These are phyloP conservation scores for Mortierella sp. DNA, from an alignment of 371 early-diverging fungal species.

Conservation along the genomic window DNA sequence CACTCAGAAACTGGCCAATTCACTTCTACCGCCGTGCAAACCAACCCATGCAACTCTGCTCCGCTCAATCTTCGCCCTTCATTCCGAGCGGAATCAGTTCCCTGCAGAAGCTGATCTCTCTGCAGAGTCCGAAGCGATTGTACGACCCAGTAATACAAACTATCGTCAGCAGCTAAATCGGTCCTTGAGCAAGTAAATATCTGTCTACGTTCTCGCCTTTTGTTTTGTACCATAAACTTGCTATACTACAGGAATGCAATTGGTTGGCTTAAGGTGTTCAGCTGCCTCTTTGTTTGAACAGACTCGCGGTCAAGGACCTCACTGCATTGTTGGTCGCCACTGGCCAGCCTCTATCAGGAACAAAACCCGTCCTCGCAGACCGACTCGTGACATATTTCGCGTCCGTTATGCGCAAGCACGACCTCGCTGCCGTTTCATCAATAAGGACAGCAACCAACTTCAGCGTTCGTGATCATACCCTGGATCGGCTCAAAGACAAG, in stretches of 20 bases:
- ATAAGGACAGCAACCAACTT: neutral
- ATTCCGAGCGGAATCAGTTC: too few relatives aligned
- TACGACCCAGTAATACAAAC: neutral
- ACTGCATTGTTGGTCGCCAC: slow-evolving; percentile 13
- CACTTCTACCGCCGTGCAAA: too few relatives aligned
- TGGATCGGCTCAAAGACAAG: slow-evolving; percentile 14
- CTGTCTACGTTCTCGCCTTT: neutral
- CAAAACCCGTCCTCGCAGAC: slow-evolving; percentile 21
- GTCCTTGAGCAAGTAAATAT: slow-evolving; percentile 9
- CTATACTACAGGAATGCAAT: neutral
- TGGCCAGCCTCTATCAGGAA: slow-evolving; percentile 31
- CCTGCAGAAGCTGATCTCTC: too few relatives aligned
- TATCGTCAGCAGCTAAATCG: slow-evolving; percentile 1
- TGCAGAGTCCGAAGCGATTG: too few relatives aligned
- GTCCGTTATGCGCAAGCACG: slow-evolving; percentile 15
- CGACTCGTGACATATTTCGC: slow-evolving; percentile 19
- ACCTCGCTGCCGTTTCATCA: neutral
- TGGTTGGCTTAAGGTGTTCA: neutral
- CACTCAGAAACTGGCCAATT: too few relatives aligned
- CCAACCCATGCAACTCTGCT: too few relatives aligned
- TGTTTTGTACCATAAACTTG: neutral
- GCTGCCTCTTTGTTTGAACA: neutral
- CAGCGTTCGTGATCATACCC: neutral
- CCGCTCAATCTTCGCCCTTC: too few relatives aligned
- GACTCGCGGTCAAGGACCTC: slow-evolving; percentile 18